A percentile compares a stretch with the other conserved stretches of the same genome.
Evolutionary conservation across 192 early-diverging fungal species (phyloP).

Genomic region (Coemansia sp.): DNA sequence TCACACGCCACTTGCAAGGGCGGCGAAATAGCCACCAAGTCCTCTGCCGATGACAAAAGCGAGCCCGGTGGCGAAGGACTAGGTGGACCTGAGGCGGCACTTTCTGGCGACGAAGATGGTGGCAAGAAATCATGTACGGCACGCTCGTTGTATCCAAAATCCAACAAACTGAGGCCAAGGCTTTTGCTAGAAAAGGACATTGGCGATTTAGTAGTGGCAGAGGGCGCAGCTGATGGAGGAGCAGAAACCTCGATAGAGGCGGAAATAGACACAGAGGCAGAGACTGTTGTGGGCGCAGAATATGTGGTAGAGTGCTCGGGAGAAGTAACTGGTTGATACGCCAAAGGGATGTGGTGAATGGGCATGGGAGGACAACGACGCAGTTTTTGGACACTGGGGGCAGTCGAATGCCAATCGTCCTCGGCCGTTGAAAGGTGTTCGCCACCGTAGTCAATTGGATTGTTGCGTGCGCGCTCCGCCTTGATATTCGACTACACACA

Average conservation of each 20-base stretch:
- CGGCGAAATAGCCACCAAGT: not conserved
- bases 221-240: conserved; percentile 1
- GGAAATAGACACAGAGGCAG: not conserved
- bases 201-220: conserved; percentile 19
- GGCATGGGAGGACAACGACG: conserved; percentile 15
- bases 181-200: conserved; percentile 44
- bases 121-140: conserved; percentile 27
- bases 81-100: conserved; percentile 6
- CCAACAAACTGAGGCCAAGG: conserved; percentile 36
- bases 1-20: not conserved
- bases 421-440: not conserved
- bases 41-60: not conserved
- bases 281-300: not conserved
- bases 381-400: conserved; percentile 8
- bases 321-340: not conserved
- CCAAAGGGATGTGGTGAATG: not conserved
- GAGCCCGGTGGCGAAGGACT: conserved; percentile 4
- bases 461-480: conserved; percentile 12
- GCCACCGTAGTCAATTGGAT: conserved; percentile 1
- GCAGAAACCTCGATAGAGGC: not conserved
- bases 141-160: conserved; percentile 41
- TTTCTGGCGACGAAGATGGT: conserved; percentile 13
- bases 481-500: conserved; percentile 10
- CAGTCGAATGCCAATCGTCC: conserved; percentile 8
- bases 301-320: conserved; percentile 9